phyloP scores from a whole-genome alignment of 2,329 filamentous ascomycete species.

The Trichoderma citrinoviride region DNA sequence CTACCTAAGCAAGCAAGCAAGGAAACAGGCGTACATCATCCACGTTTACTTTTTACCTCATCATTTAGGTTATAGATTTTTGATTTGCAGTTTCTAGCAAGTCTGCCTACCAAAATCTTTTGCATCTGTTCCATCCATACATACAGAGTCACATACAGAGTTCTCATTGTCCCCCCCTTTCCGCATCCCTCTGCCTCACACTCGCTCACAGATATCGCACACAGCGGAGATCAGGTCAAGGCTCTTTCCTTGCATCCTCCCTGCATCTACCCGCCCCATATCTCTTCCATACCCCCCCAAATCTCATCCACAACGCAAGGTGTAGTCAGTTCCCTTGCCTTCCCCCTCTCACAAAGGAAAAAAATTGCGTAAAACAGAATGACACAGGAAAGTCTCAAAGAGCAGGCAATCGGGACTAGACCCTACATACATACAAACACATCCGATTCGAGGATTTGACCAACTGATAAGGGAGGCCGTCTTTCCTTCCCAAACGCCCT shows the following conservation, averaged over 20 bases:
- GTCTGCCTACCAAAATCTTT: background rate
- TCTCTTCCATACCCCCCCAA: too few species aligned
- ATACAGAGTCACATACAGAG: background rate
- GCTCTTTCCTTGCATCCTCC: too few species aligned
- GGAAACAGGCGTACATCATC: background rate
- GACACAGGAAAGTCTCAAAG: background rate
- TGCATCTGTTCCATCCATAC: slow-evolving; percentile 15
- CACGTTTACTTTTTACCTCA: too few species aligned
- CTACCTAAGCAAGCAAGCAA: background rate
- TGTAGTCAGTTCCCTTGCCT: background rate
- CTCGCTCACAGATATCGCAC: background rate
- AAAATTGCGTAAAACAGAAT: slow-evolving; percentile 16
- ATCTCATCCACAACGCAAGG: background rate
- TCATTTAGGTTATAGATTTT: background rate
- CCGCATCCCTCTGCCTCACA: background rate
- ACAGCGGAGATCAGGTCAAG: too few species aligned
- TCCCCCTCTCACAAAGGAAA: background rate
- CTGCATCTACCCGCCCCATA: too few species aligned
- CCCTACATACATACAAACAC: background rate
- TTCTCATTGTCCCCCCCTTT: background rate
- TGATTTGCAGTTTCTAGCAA: background rate
- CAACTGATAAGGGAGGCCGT: background rate
- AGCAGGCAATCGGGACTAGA: background rate
- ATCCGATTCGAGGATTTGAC: slow-evolving; percentile 6
- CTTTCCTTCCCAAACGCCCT: slow-evolving; percentile 25